A percentile compares a stretch with the other conserved stretches of the same genome.
Evolutionary conservation across 2,329 filamentous ascomycete species (phyloP).

Genomic region (Fusarium sp.): DNA sequence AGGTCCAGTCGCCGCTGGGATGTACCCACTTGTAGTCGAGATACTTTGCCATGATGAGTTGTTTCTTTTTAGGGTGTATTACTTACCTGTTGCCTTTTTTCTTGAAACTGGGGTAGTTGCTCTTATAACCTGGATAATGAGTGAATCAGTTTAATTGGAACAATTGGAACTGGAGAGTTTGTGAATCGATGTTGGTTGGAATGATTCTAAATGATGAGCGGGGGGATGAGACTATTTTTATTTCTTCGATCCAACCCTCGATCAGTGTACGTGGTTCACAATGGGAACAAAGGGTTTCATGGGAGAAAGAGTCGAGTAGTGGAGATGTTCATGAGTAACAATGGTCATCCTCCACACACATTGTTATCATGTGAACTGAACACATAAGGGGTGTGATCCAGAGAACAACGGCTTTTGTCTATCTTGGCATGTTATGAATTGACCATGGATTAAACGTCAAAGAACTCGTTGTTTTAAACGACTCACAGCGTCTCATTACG

Average conservation of each 20-base stretch:
- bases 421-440: no score
- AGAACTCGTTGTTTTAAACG: neutral
- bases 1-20: constrained; percentile 2
- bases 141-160: neutral
- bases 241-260: neutral
- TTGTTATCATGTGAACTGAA: neutral
- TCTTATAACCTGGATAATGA: neutral
- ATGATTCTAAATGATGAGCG: neutral
- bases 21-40: constrained; percentile 21
- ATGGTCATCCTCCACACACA: neutral
- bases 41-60: neutral
- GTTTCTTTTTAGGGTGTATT: neutral
- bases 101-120: neutral
- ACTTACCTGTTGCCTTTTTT: neutral
- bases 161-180: neutral
- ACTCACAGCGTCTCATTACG: neutral
- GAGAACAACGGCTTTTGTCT: neutral
- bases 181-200: neutral
- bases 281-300: neutral
- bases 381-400: neutral
- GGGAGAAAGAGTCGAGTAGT: neutral
- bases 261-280: neutral
- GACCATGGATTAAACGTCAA: neutral
- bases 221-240: neutral
- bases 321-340: neutral